Percentiles rank a stretch among this genome's conserved stretches.
phyloP scores from a whole-genome alignment of 169 alveolate genomes.

The Fabrea salina region DNA sequence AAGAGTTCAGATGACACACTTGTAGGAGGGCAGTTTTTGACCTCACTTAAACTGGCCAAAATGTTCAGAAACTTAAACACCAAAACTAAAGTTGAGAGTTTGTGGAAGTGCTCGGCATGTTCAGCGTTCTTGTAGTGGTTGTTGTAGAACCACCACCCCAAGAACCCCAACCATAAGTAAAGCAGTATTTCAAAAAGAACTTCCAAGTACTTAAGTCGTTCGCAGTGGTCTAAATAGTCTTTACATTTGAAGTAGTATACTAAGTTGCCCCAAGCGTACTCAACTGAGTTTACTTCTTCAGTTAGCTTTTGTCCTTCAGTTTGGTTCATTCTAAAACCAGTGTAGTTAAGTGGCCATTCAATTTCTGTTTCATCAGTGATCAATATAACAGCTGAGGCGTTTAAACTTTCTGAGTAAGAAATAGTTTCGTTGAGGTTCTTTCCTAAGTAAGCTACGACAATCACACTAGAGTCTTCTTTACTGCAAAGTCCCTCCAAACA shows the following conservation, averaged over 20 bases:
- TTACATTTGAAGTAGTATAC: not conserved
- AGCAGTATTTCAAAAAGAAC: not conserved
- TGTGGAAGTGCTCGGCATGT: constrained; percentile 17
- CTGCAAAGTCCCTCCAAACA: not conserved
- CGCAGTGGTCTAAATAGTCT: constrained; percentile 17
- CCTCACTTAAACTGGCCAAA: not conserved
- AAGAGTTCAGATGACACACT: not conserved
- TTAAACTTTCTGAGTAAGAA: not conserved
- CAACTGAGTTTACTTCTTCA: not conserved
- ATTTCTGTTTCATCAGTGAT: not conserved
- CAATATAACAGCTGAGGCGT: not conserved
- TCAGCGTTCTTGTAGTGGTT: not conserved
- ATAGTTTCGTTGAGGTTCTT: not conserved
- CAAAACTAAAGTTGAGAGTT: not conserved
- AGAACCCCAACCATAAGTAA: not conserved
- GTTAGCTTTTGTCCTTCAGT: not conserved
- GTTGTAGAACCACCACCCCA: not conserved
- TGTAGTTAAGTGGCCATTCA: not conserved
- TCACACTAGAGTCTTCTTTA: not conserved
- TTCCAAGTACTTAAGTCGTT: not conserved
- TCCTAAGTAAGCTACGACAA: not conserved
- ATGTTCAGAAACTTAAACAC: not conserved
- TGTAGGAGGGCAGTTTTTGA: not conserved
- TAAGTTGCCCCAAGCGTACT: not conserved
- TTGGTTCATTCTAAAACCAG: not conserved